phyloP scores from a whole-genome alignment of 768 basidiomycete genomes.

The Leccinellum rugosiceps region DNA sequence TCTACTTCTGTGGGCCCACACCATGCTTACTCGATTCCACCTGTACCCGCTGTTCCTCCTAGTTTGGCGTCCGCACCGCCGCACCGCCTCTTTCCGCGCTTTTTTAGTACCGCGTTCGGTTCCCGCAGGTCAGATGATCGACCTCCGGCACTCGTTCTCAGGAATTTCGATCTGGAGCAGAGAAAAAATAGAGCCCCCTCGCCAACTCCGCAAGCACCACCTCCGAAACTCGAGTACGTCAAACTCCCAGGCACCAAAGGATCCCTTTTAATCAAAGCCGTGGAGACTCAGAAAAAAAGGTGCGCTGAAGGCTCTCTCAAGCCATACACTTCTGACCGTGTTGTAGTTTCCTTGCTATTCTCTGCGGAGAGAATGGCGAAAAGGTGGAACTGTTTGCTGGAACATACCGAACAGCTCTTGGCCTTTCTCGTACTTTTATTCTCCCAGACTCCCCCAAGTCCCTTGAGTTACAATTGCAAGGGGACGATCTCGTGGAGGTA shows the following conservation, averaged over 20 bases:
- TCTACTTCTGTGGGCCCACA: slow-evolving; percentile 34
- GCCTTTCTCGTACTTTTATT: slow-evolving; percentile 90
- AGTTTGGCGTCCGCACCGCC: slow-evolving; percentile 37
- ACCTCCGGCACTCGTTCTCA: slow-evolving; percentile 32
- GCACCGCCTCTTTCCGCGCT: slow-evolving; percentile 69
- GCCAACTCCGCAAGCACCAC: slow-evolving; percentile 51
- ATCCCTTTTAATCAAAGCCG: slow-evolving; percentile 77
- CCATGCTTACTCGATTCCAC: slow-evolving; percentile 14
- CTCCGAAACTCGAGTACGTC: slow-evolving; percentile 87
- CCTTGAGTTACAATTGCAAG: slow-evolving; percentile 83
- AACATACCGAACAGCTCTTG: slow-evolving; percentile 84
- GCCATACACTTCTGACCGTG: neutral
- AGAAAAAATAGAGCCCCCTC: slow-evolving; percentile 34
- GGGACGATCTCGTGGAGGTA: slow-evolving; percentile 89
- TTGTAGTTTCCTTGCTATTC: slow-evolving; percentile 81
- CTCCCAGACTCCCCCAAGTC: slow-evolving; percentile 87
- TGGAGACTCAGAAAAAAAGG: slow-evolving; percentile 90
- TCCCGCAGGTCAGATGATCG: slow-evolving; percentile 59
- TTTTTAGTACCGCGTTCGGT: slow-evolving; percentile 63
- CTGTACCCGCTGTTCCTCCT: slow-evolving; percentile 26
- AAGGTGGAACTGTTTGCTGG: slow-evolving; percentile 94
- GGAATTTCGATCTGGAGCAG: slow-evolving; percentile 41
- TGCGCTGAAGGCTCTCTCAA: slow-evolving; percentile 23
- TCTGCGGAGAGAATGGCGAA: slow-evolving; percentile 90
- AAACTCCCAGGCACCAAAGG: slow-evolving; percentile 91